Conservation (phyloP, 1,139 yeast genomes). For the Hansenula anomala region DNA sequence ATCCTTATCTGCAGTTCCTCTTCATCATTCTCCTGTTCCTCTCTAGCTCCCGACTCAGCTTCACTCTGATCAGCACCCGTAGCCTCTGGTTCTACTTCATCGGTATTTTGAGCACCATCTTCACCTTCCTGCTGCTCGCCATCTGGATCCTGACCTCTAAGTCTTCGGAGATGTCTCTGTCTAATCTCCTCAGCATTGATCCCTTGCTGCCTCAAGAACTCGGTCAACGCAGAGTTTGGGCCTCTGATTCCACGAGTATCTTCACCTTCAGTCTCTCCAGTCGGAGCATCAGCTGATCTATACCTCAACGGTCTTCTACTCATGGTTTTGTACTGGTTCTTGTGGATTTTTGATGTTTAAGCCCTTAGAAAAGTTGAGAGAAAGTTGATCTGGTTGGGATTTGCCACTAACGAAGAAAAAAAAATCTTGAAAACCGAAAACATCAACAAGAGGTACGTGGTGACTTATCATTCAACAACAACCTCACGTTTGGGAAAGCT, state of each 20-base stretch:
- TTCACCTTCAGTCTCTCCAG: slow-evolving; percentile 20
- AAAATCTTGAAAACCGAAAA: slow-evolving; percentile 1
- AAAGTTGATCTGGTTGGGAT: background rate
- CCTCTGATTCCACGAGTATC: slow-evolving; percentile 51
- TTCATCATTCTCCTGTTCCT: slow-evolving; percentile 13
- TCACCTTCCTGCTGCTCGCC: slow-evolving; percentile 13
- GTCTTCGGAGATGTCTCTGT: slow-evolving; percentile 43
- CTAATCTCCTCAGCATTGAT: slow-evolving; percentile 80
- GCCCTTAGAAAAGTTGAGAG: too few relatives aligned
- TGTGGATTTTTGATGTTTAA: too few relatives aligned
- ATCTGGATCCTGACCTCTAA: slow-evolving; percentile 23
- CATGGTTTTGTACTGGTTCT: slow-evolving; percentile 7
- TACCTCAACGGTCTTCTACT: slow-evolving; percentile 22
- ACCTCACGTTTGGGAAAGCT: too few relatives aligned
- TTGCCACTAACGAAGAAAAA: slow-evolving; percentile 2
- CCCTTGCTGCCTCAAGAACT: slow-evolving; percentile 76
- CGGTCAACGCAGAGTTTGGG: slow-evolving; percentile 77
- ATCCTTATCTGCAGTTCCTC: slow-evolving; percentile 33
- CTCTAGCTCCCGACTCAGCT: slow-evolving; percentile 11
- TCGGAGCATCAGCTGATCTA: slow-evolving; percentile 20
- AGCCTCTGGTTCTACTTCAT: too few relatives aligned
- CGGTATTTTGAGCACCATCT: too few relatives aligned
- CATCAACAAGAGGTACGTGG: background rate
- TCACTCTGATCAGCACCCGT: slow-evolving; percentile 17
- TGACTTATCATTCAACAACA: background rate